Base-by-base conservation (phyloP, 306 rosid genomes). In the Quercus dentata region DNA sequence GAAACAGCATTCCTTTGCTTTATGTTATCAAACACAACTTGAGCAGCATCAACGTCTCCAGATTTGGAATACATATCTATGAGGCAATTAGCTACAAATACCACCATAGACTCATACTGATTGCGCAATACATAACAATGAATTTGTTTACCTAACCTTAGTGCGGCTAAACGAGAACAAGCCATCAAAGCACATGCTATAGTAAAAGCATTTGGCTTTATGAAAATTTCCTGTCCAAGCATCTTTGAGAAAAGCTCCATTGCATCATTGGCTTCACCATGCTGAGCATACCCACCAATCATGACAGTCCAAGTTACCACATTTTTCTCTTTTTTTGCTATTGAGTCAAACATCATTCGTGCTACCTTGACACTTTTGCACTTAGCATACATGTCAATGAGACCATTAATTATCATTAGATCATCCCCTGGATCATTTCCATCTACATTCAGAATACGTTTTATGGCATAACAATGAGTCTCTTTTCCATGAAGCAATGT, bases 221-320 rank as follows among this genome's bases (percentile, higher is more conserved):
- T 62, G 69, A 80, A 77, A 25, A 69, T 67, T 54, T 78, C 82
- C 11, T 61, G 80, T 78, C 77, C 76, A 58, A 94, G 88, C 92
- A 94, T 94, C 44, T 87, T 83, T 8, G 89, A 85, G 85, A 94
- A 89, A 74, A 92, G 93, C 72, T 85, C 86, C 10, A 94, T 76
- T 0, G 98, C 93, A 76, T 85, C 80, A 56, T 92, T 94, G 58
- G 97, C 97, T 88, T 94, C 97, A 11, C 93, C 93, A 77, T 89
- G 91, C 70, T 94, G 97, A 11, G 97, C 97, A 87, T 90, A 94
- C 46, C 98, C 98, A 44, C 97, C 98, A 74, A 92, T 94, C 91
- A 92, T 88, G 83, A 87, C 90, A 23, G 97, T 90, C 98, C 98
- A 92, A 51, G 93, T 90, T 76, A 92, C 98, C 82, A 92, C 98